Evolutionary conservation across 106 monocot genomes (phyloP).

Genomic region (Chionographis japonica): DNA sequence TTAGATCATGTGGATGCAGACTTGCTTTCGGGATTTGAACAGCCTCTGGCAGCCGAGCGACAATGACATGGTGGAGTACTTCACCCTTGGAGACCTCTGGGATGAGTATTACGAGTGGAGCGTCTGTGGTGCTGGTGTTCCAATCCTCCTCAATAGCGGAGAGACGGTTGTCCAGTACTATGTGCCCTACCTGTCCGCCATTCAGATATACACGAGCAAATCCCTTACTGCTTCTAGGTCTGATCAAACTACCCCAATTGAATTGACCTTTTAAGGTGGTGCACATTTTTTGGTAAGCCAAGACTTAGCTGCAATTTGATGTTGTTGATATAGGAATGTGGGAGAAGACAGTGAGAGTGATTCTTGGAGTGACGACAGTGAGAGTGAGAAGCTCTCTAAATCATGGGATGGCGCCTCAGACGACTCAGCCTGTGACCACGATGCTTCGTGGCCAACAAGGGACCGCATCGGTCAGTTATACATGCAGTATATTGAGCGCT

Average conservation of each 20-base stretch:
- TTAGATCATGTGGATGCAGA: background rate
- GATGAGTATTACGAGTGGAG: slow-evolving; percentile 46
- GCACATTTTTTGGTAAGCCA: no score
- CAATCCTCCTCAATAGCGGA: slow-evolving; percentile 8
- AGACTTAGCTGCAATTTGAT: background rate
- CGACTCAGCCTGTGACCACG: slow-evolving; percentile 19
- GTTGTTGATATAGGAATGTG: slow-evolving; percentile 6
- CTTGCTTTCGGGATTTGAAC: slow-evolving; percentile 1
- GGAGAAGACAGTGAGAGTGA: slow-evolving; percentile 20
- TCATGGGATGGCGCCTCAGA: slow-evolving; percentile 33
- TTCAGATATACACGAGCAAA: slow-evolving; percentile 38
- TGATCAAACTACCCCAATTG: background rate
- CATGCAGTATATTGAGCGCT: slow-evolving; percentile 25
- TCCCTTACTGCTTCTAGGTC: slow-evolving; percentile 17
- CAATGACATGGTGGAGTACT: slow-evolving; percentile 7
- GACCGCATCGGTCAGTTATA: slow-evolving; percentile 28
- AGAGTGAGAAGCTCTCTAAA: slow-evolving; percentile 17
- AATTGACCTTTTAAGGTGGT: background rate
- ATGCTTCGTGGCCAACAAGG: slow-evolving; percentile 2
- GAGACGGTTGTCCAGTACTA: slow-evolving; percentile 41
- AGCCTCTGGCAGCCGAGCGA: background rate
- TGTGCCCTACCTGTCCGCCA: slow-evolving; percentile 40
- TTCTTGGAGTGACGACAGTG: slow-evolving; percentile 31
- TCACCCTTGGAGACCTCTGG: slow-evolving; percentile 43
- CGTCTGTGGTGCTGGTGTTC: slow-evolving; percentile 33